Evolutionary conservation across 2,329 filamentous ascomycete species (phyloP).

Genomic region (Talaromyces sp.): DNA sequence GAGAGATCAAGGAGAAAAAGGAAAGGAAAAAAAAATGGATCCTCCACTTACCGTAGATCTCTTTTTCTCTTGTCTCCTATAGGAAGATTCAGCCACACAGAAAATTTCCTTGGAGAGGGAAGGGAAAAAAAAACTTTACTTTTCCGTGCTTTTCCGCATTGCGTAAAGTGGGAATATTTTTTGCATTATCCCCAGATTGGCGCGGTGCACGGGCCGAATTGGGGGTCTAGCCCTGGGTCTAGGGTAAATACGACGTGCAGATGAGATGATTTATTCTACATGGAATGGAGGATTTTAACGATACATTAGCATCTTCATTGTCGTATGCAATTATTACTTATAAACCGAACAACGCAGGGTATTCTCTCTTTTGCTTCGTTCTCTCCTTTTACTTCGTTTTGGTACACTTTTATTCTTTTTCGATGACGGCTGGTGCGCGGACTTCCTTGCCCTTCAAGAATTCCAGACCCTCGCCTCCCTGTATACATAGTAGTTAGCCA

Average conservation of each 20-base stretch:
- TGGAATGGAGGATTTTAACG: background rate
- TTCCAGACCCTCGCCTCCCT: slow-evolving; percentile 59
- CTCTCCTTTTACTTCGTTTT: slow-evolving; percentile 1
- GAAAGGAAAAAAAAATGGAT: background rate
- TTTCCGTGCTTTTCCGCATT: slow-evolving; percentile 34
- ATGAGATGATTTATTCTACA: no score
- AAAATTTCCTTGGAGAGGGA: slow-evolving; percentile 10
- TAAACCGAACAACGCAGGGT: background rate
- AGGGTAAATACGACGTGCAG: background rate
- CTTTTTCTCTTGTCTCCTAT: background rate
- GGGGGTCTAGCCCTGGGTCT: background rate
- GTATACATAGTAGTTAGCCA: slow-evolving; percentile 14
- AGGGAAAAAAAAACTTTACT: slow-evolving; percentile 28
- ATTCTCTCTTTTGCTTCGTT: background rate
- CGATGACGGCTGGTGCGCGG: slow-evolving; percentile 59
- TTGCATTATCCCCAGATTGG: slow-evolving; percentile 17
- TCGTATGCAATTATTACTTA: background rate
- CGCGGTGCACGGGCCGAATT: slow-evolving; percentile 13
- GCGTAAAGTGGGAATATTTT: slow-evolving; percentile 24
- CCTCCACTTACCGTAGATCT: background rate
- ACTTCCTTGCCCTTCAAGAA: slow-evolving; percentile 55
- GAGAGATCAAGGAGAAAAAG: background rate
- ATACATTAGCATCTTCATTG: background rate
- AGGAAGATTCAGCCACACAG: background rate
- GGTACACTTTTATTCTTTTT: slow-evolving; percentile 41